A percentile compares a stretch with the other conserved stretches of the same genome.
Conservation (phyloP, 169 alveolate genomes). For the Plasmodium knowlesi region DNA sequence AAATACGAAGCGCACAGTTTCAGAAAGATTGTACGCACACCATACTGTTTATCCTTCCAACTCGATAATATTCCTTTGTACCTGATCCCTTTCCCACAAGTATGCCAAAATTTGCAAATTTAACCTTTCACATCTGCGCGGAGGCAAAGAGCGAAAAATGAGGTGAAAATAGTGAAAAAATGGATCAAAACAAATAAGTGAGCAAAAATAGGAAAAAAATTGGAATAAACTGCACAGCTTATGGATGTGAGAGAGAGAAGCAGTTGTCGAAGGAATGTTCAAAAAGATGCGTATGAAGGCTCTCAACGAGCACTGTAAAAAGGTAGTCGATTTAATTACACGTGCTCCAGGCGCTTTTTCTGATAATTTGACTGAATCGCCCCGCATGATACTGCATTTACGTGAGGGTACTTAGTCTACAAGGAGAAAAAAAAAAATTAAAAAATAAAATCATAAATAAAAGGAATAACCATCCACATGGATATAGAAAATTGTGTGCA, state of each 20-base stretch:
- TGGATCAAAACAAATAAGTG: no score
- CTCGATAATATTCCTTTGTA: constrained; percentile 17
- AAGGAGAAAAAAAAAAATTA: constrained; percentile 5
- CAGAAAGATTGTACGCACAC: background rate
- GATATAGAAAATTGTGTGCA: background rate
- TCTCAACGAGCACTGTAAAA: background rate
- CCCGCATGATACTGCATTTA: constrained; percentile 88
- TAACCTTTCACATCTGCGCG: constrained; percentile 50
- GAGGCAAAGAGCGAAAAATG: background rate
- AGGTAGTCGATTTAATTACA: constrained; percentile 84
- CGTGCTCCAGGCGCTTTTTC: constrained; percentile 96
- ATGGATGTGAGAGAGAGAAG: background rate
- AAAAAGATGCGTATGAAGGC: background rate
- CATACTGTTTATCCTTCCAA: constrained; percentile 20
- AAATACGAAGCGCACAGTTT: background rate
- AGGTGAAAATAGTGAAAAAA: constrained; percentile 1
- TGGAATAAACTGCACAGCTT: background rate
- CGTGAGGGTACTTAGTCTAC: constrained; percentile 43
- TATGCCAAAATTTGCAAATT: constrained; percentile 78
- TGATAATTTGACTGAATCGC: constrained; percentile 98
- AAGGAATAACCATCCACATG: background rate
- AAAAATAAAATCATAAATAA: background rate
- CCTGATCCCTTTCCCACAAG: constrained; percentile 81
- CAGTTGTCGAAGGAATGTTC: background rate
- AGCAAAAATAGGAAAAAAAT: constrained; percentile 11